Evolutionary conservation across 2,329 filamentous ascomycete species (phyloP).

Genomic region (Phaeosphaeria sp.): DNA sequence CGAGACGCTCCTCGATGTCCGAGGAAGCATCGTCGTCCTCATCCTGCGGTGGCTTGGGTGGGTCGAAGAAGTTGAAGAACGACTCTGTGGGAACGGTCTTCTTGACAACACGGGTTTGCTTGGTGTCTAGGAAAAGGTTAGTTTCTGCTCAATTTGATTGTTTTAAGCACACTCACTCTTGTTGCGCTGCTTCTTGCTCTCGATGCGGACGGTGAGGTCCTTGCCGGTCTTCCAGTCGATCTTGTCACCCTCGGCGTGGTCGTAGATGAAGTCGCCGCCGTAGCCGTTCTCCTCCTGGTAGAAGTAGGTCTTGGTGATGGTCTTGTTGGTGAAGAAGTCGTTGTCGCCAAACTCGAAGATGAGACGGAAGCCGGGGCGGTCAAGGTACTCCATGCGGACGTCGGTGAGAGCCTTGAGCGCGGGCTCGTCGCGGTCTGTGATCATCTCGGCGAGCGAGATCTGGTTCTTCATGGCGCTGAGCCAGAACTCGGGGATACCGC

Average conservation of each 20-base stretch:
- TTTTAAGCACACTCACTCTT: slow-evolving; percentile 74
- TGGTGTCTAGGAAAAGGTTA: slow-evolving; percentile 73
- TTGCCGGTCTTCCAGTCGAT: slow-evolving; percentile 95
- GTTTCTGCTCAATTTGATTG: neutral
- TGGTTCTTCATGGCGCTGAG: slow-evolving; percentile 99
- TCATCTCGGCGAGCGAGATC: slow-evolving; percentile 95
- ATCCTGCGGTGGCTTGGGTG: slow-evolving; percentile 82
- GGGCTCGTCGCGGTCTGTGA: slow-evolving; percentile 95
- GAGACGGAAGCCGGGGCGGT: slow-evolving; percentile 95
- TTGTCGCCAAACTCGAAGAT: slow-evolving; percentile 98
- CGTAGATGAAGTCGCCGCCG: slow-evolving; percentile 98
- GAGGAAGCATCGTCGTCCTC: slow-evolving; percentile 76
- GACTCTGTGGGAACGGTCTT: slow-evolving; percentile 98
- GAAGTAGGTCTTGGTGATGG: slow-evolving; percentile 96
- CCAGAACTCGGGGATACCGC: slow-evolving; percentile 99
- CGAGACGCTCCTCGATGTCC: slow-evolving; percentile 96
- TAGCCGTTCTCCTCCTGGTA: slow-evolving; percentile 99
- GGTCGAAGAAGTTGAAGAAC: slow-evolving; percentile 98
- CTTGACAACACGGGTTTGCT: slow-evolving; percentile 98
- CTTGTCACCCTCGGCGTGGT: slow-evolving; percentile 97
- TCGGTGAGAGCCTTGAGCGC: slow-evolving; percentile 89
- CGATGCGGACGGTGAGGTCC: slow-evolving; percentile 90
- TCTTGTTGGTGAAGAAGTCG: slow-evolving; percentile 97
- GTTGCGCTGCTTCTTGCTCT: slow-evolving; percentile 99
- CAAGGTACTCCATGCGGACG: slow-evolving; percentile 98